Conservation (phyloP, 345 rosid species). For the Acer campestre region DNA sequence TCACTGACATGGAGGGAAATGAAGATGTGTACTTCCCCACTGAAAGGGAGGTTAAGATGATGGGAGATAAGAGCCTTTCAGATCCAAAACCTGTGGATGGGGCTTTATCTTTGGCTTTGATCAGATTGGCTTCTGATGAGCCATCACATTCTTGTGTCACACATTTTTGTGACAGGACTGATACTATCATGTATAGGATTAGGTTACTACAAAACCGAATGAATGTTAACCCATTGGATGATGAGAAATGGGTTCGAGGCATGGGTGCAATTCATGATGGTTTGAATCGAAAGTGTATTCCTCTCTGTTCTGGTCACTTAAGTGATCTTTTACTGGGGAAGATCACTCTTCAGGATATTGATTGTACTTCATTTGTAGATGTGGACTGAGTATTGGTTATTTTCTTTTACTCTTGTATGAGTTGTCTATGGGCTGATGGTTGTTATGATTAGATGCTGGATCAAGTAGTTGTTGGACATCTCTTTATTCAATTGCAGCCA, state of each 20-base stretch:
- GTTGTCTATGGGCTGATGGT: background rate
- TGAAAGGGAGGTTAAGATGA: too few species aligned
- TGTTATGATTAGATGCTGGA: background rate
- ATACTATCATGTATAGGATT: conserved; percentile 54
- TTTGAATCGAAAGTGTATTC: conserved; percentile 61
- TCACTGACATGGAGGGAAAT: too few species aligned
- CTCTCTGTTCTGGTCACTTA: conserved; percentile 73
- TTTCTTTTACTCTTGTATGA: background rate
- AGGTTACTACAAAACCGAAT: conserved; percentile 64
- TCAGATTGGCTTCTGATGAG: too few species aligned
- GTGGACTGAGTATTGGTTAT: conserved; percentile 39
- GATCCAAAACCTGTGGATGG: too few species aligned
- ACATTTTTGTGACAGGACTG: conserved; percentile 15
- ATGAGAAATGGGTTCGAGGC: conserved; percentile 59
- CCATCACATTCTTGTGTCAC: too few species aligned
- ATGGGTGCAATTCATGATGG: conserved; percentile 64
- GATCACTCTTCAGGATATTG: conserved; percentile 76
- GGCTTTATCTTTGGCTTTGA: too few species aligned
- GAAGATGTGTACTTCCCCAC: too few species aligned
- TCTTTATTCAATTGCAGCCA: background rate
- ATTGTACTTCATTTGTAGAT: conserved; percentile 58
- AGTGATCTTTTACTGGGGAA: conserved; percentile 69
- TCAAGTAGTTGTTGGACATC: background rate
- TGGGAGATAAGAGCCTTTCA: too few species aligned
- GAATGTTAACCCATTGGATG: conserved; percentile 46